Evolutionary conservation across 768 basidiomycete genomes (phyloP).

Genomic region (Lactifluus piperatus): DNA sequence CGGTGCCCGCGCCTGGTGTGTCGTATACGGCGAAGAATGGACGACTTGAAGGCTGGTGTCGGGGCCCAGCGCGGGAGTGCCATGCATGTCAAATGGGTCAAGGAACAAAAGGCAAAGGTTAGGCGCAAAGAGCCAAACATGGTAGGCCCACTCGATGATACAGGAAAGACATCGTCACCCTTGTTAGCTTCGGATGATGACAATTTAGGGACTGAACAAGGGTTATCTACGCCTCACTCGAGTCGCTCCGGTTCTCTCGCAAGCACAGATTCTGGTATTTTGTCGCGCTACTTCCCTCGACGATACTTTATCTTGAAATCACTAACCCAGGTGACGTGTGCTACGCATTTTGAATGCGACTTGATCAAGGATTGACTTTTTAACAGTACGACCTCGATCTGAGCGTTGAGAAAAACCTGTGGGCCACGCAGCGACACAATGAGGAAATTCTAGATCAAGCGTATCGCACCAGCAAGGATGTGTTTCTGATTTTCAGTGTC

Average conservation of each 20-base stretch:
- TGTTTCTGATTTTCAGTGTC: conserved; percentile 84
- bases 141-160: conserved; percentile 14
- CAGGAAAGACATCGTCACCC: conserved; percentile 20
- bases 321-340: conserved; percentile 53
- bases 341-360: neutral
- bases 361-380: neutral
- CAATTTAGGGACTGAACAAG: conserved; percentile 17
- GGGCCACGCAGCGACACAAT: conserved; percentile 93
- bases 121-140: conserved; percentile 16
- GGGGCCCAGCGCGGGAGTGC: conserved; percentile 85
- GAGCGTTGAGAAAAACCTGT: conserved; percentile 68
- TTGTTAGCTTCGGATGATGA: conserved; percentile 36
- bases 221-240: conserved; percentile 29
- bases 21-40: conserved; percentile 68
- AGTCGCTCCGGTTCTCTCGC: conserved; percentile 61
- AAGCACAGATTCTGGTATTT: conserved; percentile 78
- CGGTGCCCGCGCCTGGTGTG: conserved; percentile 77
- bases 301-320: conserved; percentile 94
- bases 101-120: conserved; percentile 42
- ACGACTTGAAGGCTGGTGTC: conserved; percentile 84
- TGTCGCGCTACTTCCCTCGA: conserved; percentile 68
- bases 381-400: conserved; percentile 66
- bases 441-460: conserved; percentile 89
- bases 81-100: conserved; percentile 78
- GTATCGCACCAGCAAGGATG: conserved; percentile 82